Conservation (phyloP, 2,329 filamentous ascomycete species). For the Canariomyces notabilis region DNA sequence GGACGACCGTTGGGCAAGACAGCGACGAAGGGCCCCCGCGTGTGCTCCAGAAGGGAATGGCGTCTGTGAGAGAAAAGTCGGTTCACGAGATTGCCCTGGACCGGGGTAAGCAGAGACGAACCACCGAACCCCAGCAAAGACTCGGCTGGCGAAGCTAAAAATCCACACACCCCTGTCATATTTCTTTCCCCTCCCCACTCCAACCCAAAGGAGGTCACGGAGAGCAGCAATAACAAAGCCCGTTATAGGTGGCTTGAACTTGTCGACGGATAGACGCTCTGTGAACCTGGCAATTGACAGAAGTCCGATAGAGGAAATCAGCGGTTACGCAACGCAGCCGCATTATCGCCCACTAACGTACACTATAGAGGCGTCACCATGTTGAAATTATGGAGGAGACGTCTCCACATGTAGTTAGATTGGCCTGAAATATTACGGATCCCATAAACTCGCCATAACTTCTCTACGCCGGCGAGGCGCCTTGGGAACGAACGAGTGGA, state of each 20-base stretch:
- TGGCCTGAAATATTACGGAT: background rate
- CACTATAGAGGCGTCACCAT: constrained; percentile 1
- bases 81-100: constrained; percentile 44
- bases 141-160: constrained; percentile 34
- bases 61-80: constrained; percentile 36
- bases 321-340: constrained; percentile 16
- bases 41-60: constrained; percentile 35
- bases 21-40: constrained; percentile 29
- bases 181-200: constrained; percentile 3
- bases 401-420: background rate
- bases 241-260: constrained; percentile 23
- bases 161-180: constrained; percentile 16
- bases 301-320: constrained; percentile 26
- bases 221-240: constrained; percentile 22
- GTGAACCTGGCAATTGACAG: constrained; percentile 22
- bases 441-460: too few species aligned
- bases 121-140: constrained; percentile 30
- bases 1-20: constrained; percentile 42
- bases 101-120: constrained; percentile 25
- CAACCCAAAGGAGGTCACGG: constrained; percentile 7
- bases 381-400: background rate
- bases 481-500: too few species aligned
- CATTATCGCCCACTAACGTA: too few species aligned
- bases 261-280: constrained; percentile 17
- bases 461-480: too few species aligned